A percentile compares a stretch with the other conserved stretches of the same genome.
phyloP scores from a whole-genome alignment of 2,329 filamentous ascomycete species.

The Plectosphaerella cucumerina region DNA sequence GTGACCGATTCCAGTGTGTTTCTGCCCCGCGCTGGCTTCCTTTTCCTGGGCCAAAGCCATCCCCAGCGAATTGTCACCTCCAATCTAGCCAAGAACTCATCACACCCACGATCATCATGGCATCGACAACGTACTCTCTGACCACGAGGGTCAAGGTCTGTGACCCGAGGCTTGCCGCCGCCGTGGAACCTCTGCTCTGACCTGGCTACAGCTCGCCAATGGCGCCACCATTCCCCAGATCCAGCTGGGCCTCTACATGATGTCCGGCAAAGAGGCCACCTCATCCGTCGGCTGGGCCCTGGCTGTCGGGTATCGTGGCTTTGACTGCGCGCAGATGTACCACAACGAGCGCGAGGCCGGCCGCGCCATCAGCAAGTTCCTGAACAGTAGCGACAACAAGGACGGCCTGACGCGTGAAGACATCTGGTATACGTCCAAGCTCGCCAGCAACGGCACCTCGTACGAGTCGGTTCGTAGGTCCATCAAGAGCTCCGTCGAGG shows the following conservation, averaged over 20 bases:
- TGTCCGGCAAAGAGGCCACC: conserved; percentile 56
- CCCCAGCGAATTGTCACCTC: too few relatives aligned
- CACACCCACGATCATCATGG: not conserved
- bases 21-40: too few relatives aligned
- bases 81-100: too few relatives aligned
- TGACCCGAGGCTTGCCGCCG: not conserved
- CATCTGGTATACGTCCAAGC: conserved; percentile 77
- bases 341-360: conserved; percentile 70
- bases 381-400: conserved; percentile 42
- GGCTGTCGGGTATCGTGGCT: conserved; percentile 44
- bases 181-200: not conserved
- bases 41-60: too few relatives aligned
- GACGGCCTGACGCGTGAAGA: conserved; percentile 58
- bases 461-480: conserved; percentile 66
- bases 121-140: conserved; percentile 6
- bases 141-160: conserved; percentile 8
- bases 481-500: conserved; percentile 61
- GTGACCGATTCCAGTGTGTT: too few relatives aligned
- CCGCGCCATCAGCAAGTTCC: conserved; percentile 55
- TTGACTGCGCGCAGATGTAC: conserved; percentile 53
- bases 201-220: conserved; percentile 49
- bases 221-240: conserved; percentile 65
- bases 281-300: conserved; percentile 55
- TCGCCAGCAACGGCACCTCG: conserved; percentile 58
- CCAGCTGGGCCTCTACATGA: conserved; percentile 72